These are phyloP conservation scores for Escovopsis weberi DNA, from an alignment of 2,329 filamentous ascomycete species.

Conservation along the genomic window DNA sequence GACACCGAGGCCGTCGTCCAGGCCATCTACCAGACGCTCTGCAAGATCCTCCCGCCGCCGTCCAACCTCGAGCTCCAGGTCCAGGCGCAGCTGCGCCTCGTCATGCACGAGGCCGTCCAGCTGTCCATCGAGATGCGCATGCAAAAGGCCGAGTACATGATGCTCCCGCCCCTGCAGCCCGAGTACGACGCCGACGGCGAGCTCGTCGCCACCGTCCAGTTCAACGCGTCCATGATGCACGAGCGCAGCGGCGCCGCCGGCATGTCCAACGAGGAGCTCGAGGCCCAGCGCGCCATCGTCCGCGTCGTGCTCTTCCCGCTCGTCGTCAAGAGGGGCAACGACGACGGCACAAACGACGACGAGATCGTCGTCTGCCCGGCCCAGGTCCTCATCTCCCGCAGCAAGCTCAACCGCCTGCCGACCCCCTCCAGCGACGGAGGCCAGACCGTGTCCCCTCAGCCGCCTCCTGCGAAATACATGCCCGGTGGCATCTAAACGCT, in stretches of 20 bases:
- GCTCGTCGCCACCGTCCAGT: constrained; percentile 70
- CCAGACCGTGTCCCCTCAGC: constrained; percentile 7
- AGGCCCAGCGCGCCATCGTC: constrained; percentile 62
- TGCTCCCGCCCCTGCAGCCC: constrained; percentile 87
- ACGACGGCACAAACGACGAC: constrained; percentile 73
- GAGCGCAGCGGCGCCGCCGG: constrained; percentile 57
- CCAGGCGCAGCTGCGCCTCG: constrained; percentile 68
- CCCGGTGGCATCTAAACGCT: constrained; percentile 16
- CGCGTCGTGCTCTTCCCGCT: constrained; percentile 90
- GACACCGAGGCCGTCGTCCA: constrained; percentile 95
- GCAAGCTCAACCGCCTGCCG: constrained; percentile 23
- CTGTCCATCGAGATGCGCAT: constrained; percentile 95
- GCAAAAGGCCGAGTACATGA: constrained; percentile 93
- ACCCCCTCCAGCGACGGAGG: constrained; percentile 39
- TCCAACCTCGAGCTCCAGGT: constrained; percentile 67
- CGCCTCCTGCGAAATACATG: constrained; percentile 16
- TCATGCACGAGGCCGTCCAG: constrained; percentile 77
- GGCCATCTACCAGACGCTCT: constrained; percentile 66
- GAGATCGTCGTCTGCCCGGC: constrained; percentile 93
- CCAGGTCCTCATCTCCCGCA: constrained; percentile 67
- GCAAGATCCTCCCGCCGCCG: constrained; percentile 75
- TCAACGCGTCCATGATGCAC: constrained; percentile 91
- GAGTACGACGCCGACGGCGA: constrained; percentile 93
- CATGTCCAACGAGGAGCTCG: constrained; percentile 60
- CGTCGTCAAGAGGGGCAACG: constrained; percentile 90